Percentiles rank a stretch among this genome's conserved stretches.
Evolutionary conservation across 179 eudicot species (phyloP).

Genomic region (Beta corolliflora): DNA sequence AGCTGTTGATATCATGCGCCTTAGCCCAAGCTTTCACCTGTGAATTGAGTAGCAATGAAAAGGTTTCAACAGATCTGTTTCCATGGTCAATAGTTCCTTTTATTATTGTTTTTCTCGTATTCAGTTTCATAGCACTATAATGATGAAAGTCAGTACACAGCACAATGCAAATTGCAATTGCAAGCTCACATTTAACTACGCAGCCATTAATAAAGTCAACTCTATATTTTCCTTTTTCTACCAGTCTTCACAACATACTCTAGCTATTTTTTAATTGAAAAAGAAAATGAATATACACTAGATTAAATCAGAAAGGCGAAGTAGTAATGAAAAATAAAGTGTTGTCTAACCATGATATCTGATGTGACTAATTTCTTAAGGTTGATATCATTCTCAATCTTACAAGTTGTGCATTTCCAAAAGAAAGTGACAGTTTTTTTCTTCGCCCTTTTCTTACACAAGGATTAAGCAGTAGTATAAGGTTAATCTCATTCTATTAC

Average conservation of each 20-base stretch:
- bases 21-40: slow-evolving; percentile 98
- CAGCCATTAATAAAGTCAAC: slow-evolving; percentile 2
- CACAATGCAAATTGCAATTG: background rate
- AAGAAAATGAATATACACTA: background rate
- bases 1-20: slow-evolving; percentile 77
- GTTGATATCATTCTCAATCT: slow-evolving; percentile 3
- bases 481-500: background rate
- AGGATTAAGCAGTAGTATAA: background rate
- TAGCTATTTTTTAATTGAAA: background rate
- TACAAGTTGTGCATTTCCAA: background rate
- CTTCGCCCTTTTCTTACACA: background rate
- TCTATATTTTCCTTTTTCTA: background rate
- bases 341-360: background rate
- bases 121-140: background rate
- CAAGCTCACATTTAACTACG: background rate
- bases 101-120: background rate
- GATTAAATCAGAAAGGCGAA: background rate
- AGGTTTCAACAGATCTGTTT: slow-evolving; percentile 1
- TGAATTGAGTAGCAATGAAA: slow-evolving; percentile 21
- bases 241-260: background rate
- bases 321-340: background rate
- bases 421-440: background rate
- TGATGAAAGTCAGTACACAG: background rate
- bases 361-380: background rate
- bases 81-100: background rate